Conservation (phyloP, 345 rosid species). For the Mallotus nudiflorus region DNA sequence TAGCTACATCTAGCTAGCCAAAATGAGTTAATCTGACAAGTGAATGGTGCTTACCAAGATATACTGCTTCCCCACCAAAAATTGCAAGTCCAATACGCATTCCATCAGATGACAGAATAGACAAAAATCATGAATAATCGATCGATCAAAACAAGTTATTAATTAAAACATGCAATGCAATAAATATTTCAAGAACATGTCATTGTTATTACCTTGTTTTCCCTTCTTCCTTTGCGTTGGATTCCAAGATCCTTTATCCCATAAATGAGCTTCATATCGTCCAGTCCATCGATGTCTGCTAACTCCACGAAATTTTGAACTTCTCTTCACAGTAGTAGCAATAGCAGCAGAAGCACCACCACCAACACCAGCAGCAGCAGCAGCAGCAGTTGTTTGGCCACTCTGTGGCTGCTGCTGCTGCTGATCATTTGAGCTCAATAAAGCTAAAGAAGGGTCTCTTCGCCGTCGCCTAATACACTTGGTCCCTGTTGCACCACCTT, state of each 20-base stretch:
- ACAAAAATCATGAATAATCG: neutral
- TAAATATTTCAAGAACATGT: neutral
- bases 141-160: neutral
- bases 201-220: slow-evolving; percentile 43
- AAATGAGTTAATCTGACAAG: neutral
- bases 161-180: neutral
- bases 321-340: slow-evolving; percentile 40
- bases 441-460: slow-evolving; percentile 21
- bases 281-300: slow-evolving; percentile 53
- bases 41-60: slow-evolving; percentile 30
- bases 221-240: slow-evolving; percentile 48
- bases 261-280: slow-evolving; percentile 46
- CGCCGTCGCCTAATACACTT: slow-evolving; percentile 36
- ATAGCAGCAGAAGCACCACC: neutral
- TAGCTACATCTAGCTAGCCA: neutral
- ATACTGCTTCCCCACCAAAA: slow-evolving; percentile 28
- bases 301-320: slow-evolving; percentile 48
- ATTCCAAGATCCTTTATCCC: slow-evolving; percentile 54
- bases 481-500: slow-evolving; percentile 17
- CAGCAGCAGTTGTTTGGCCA: neutral
- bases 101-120: slow-evolving; percentile 3
- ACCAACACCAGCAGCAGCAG: too few relatives aligned
- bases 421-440: slow-evolving; percentile 10
- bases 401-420: neutral
- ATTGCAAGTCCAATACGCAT: neutral